Conservation (phyloP, 768 basidiomycete genomes). For the Termitomyces sp. region DNA sequence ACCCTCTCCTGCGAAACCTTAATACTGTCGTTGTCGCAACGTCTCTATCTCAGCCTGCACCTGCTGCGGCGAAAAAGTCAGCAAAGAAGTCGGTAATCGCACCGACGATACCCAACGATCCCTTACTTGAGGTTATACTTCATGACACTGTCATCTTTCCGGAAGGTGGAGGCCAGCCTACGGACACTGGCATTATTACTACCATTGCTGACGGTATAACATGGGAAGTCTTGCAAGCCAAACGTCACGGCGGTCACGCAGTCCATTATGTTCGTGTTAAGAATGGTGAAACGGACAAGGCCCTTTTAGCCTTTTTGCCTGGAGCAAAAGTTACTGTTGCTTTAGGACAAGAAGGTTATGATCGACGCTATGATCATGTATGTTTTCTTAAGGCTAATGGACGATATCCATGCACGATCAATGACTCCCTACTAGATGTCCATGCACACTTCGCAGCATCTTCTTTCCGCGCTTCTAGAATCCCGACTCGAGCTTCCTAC, state of each 20-base stretch:
- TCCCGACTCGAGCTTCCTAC: slow-evolving; percentile 58
- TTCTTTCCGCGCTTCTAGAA: slow-evolving; percentile 78
- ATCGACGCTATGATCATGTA: slow-evolving; percentile 71
- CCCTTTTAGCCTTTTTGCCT: slow-evolving; percentile 40
- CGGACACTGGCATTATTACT: slow-evolving; percentile 58
- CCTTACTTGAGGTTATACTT: slow-evolving; percentile 60
- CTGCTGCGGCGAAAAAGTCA: slow-evolving; percentile 40
- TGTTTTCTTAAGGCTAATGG: slow-evolving; percentile 17
- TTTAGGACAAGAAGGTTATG: slow-evolving; percentile 54
- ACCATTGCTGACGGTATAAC: slow-evolving; percentile 35
- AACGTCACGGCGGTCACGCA: slow-evolving; percentile 66
- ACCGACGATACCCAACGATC: slow-evolving; percentile 34
- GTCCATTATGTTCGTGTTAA: slow-evolving; percentile 62
- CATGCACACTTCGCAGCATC: slow-evolving; percentile 81
- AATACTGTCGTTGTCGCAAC: slow-evolving; percentile 51
- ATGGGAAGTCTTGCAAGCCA: slow-evolving; percentile 61
- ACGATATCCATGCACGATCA: neutral
- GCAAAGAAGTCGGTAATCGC: slow-evolving; percentile 49
- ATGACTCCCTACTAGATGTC: slow-evolving; percentile 48
- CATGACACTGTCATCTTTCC: slow-evolving; percentile 80
- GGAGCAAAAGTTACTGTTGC: slow-evolving; percentile 48
- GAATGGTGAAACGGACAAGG: slow-evolving; percentile 32
- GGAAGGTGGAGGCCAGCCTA: slow-evolving; percentile 78
- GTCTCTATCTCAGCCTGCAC: slow-evolving; percentile 36
- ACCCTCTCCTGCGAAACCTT: slow-evolving; percentile 60